phyloP scores from a whole-genome alignment of 345 rosid genomes.

The Camelina sativa region DNA sequence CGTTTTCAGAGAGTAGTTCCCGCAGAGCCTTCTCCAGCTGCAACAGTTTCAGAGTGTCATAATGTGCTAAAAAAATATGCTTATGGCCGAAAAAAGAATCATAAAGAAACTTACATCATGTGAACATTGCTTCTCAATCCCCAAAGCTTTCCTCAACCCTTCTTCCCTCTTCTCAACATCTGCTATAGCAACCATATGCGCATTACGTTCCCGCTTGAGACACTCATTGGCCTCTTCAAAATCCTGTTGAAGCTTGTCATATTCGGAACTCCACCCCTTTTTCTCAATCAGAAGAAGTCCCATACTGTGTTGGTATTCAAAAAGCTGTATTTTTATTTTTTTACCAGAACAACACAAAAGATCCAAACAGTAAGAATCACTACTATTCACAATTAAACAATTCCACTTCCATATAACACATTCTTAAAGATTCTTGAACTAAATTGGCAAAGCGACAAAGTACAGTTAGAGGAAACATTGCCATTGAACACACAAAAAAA shows the following conservation, averaged over 20 bases:
- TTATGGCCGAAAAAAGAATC: not conserved
- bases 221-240: slow-evolving; percentile 64
- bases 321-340: slow-evolving; percentile 57
- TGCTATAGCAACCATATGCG: slow-evolving; percentile 68
- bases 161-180: slow-evolving; percentile 90
- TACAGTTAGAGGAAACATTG: not conserved
- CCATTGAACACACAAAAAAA: too few relatives aligned
- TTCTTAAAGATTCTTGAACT: not conserved
- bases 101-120: slow-evolving; percentile 64
- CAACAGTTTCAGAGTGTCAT: slow-evolving; percentile 29
- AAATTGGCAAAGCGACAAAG: slow-evolving; percentile 5
- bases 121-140: slow-evolving; percentile 93
- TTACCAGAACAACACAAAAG: slow-evolving; percentile 1
- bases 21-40: slow-evolving; percentile 88
- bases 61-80: not conserved
- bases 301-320: slow-evolving; percentile 91
- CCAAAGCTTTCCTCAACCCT: slow-evolving; percentile 81
- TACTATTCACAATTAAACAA: not conserved
- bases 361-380: not conserved
- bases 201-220: slow-evolving; percentile 72
- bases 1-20: slow-evolving; percentile 85
- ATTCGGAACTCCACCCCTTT: slow-evolving; percentile 77
- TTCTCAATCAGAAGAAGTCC: slow-evolving; percentile 94
- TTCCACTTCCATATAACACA: not conserved
- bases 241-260: slow-evolving; percentile 65